These are phyloP conservation scores for Phytopythium vexans DNA, from an alignment of 352 stramenopile genomes.

Conservation along the genomic window DNA sequence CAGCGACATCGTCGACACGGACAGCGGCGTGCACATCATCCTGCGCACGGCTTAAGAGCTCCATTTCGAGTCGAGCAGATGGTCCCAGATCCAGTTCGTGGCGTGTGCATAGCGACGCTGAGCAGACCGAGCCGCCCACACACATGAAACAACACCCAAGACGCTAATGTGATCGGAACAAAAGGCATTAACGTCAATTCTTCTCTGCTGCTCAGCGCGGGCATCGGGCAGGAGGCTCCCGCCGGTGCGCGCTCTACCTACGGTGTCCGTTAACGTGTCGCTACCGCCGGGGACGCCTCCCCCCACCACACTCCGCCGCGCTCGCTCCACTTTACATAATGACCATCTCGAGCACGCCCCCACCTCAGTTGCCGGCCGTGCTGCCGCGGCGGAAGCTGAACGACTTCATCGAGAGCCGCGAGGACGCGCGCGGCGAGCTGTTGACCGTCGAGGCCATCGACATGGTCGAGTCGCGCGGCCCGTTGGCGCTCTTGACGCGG, in stretches of 20 bases:
- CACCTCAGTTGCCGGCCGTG: slow-evolving; percentile 40
- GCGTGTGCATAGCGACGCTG: no score
- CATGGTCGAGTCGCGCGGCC: slow-evolving; percentile 37
- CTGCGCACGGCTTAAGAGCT: slow-evolving; percentile 78
- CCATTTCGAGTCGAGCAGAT: no score
- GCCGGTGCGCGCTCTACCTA: no score
- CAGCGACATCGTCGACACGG: slow-evolving; percentile 93
- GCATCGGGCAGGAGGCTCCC: no score
- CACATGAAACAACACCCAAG: no score
- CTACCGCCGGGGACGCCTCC: no score
- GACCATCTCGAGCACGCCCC: background rate
- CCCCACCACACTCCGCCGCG: no score
- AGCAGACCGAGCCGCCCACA: no score
- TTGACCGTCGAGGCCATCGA: slow-evolving; percentile 30
- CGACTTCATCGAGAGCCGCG: slow-evolving; percentile 65
- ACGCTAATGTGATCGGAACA: no score
- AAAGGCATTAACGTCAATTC: no score
- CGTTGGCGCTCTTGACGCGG: slow-evolving; percentile 49
- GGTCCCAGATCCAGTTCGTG: background rate
- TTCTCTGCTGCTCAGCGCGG: no score
- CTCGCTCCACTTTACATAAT: slow-evolving; percentile 1
- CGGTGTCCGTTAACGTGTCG: no score
- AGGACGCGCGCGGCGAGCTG: slow-evolving; percentile 55
- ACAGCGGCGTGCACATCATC: slow-evolving; percentile 97
- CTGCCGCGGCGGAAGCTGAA: slow-evolving; percentile 68